These are phyloP conservation scores for Ceratobasidium sp. DNA, from an alignment of 1,284 basidiomycete species.

Conservation along the genomic window DNA sequence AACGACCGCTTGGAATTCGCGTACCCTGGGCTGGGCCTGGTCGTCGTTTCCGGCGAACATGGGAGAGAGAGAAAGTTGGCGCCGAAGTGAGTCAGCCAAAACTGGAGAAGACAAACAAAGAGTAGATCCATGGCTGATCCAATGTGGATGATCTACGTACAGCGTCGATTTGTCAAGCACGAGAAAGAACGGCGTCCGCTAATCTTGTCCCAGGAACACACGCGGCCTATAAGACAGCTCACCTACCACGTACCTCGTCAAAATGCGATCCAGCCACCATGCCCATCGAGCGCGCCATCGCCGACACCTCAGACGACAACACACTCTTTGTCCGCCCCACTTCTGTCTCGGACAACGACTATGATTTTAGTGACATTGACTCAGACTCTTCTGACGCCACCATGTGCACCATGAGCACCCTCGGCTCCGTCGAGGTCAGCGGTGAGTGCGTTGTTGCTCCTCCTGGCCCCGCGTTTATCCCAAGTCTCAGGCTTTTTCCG, in stretches of 20 bases:
- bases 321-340: constrained; percentile 9
- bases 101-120: too few species aligned
- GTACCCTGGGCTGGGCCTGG: constrained; percentile 46
- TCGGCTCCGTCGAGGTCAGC: constrained; percentile 29
- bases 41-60: constrained; percentile 33
- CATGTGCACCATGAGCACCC: constrained; percentile 28
- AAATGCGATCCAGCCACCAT: not conserved
- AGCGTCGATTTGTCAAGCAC: too few species aligned
- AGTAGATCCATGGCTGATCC: too few species aligned
- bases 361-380: constrained; percentile 34
- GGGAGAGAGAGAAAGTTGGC: not conserved
- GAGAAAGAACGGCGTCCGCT: too few species aligned
- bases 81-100: constrained; percentile 9
- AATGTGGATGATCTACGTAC: not conserved
- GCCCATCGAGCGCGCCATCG: not conserved
- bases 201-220: constrained; percentile 24
- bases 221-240: constrained; percentile 1
- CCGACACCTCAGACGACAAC: not conserved
- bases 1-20: constrained; percentile 86
- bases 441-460: constrained; percentile 7
- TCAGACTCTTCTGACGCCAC: constrained; percentile 12
- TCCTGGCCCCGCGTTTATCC: not conserved
- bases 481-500: constrained; percentile 22
- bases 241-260: not conserved
- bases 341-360: not conserved